Evolutionary conservation across 2,329 filamentous ascomycete species (phyloP).

Genomic region (Aspergillus flavus): DNA sequence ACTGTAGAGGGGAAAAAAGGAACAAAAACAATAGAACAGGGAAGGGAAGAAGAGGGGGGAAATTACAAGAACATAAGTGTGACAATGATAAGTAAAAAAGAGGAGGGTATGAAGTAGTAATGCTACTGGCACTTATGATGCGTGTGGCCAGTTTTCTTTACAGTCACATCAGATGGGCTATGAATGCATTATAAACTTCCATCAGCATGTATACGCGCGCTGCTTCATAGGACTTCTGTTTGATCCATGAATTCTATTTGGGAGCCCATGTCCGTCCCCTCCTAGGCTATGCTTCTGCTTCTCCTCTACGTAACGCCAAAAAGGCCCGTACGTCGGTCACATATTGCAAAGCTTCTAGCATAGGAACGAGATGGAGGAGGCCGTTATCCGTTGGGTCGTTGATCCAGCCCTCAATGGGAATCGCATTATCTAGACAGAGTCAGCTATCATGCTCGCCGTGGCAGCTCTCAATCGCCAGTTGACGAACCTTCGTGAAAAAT

Average conservation of each 20-base stretch:
- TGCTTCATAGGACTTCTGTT: neutral
- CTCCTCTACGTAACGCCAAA: slow-evolving; percentile 83
- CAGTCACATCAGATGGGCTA: slow-evolving; percentile 9
- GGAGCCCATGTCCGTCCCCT: neutral
- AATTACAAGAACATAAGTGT: slow-evolving; percentile 3
- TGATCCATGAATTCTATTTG: neutral
- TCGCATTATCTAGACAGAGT: slow-evolving; percentile 78
- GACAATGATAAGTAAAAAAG: slow-evolving; percentile 3
- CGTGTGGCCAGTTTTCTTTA: slow-evolving; percentile 18
- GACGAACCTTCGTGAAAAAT: slow-evolving; percentile 92
- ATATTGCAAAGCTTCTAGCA: slow-evolving; percentile 93
- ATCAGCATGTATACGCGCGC: slow-evolving; percentile 6
- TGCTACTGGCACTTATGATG: slow-evolving; percentile 16
- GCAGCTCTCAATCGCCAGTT: neutral
- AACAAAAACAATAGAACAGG: neutral
- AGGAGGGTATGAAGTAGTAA: slow-evolving; percentile 20
- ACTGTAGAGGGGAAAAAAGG: neutral
- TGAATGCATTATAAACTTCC: slow-evolving; percentile 19
- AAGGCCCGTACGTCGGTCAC: slow-evolving; percentile 93
- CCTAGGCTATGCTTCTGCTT: slow-evolving; percentile 49
- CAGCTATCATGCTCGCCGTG: slow-evolving; percentile 2
- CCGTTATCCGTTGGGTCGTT: slow-evolving; percentile 97
- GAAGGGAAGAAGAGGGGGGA: neutral
- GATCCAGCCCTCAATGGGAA: slow-evolving; percentile 99
- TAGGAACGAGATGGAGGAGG: slow-evolving; percentile 84